Base-by-base conservation (phyloP, 208 protist species). In the Zelonia costaricensis region DNA sequence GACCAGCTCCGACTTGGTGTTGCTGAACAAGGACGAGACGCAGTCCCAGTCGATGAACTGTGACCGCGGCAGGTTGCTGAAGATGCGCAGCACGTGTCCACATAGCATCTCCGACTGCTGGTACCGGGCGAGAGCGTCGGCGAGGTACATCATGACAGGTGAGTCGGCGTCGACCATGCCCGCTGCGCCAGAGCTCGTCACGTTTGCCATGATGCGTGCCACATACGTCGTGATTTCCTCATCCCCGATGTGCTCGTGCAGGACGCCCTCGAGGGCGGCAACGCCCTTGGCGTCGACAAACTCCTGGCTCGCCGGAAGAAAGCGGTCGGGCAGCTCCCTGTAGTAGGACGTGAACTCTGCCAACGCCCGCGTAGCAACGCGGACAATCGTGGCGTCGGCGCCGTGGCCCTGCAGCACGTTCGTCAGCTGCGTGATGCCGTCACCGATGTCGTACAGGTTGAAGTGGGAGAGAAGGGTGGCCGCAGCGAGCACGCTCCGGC, bases 311-410 rank as follows among this genome's bases (percentile, higher is more conserved):
- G 68, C 69, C 27, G 71, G 42, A 16, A 68, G 53, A 69, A 90
- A 95, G n/a, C 78, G 77, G 45, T 92, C 73, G n/a, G 90, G 78
- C 27, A 78, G 75, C 18, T 92, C 86, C 35, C 76, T 80, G 53
- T 80, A 85, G 61, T 91, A 95, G 23, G 86, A 88, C 10, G 90
- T 95, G 62, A 93, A 95, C 68, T 95, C 86, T 6, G 90, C 90
- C 52, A 95, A 56, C 22, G 84, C 58, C 16, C 83, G 71, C n/a
- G 74, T 82, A 36, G 76, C 80, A 35, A 81, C 62, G 10, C 74
- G 71, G 40, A 72, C 77, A 33, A 91, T 74, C 16, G 79, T 39
- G n/a, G 51, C 49, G 46, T 95, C 81, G 20, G 40, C 61, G 52
- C 47, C 74, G 65, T 91, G 76, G 6, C 77, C 65, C 53, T 74